Conservation (phyloP, 176 grass and related monocot species). For the Oryza glumipatula region DNA sequence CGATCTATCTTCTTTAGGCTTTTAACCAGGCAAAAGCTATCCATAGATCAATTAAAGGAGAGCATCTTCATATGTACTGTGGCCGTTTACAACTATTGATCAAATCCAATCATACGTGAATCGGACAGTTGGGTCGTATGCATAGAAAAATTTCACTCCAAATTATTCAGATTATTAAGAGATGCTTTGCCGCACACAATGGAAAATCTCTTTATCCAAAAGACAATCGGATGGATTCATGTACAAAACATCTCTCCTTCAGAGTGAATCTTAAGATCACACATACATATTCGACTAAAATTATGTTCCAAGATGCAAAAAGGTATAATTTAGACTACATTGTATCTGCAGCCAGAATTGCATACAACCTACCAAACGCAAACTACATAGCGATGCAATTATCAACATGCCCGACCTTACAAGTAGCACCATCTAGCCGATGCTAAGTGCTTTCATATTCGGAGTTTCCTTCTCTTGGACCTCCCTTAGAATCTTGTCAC, state of each 20-base stretch:
- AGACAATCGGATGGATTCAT: conserved; percentile 29
- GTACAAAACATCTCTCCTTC: conserved; percentile 30
- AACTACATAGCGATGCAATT: conserved; percentile 25
- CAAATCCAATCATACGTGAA: too few species aligned
- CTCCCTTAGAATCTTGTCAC: conserved; percentile 55
- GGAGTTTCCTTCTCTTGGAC: conserved; percentile 49
- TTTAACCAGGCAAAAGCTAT: background rate
- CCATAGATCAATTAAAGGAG: too few species aligned
- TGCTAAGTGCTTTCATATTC: conserved; percentile 40
- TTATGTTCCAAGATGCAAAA: conserved; percentile 29
- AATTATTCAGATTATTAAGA: background rate
- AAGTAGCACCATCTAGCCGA: conserved; percentile 25
- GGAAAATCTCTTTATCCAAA: conserved; percentile 12
- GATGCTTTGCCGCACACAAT: background rate
- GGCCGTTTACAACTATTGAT: too few species aligned
- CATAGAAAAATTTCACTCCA: background rate
- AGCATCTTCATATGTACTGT: too few species aligned
- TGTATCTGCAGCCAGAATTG: conserved; percentile 26
- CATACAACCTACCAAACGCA: conserved; percentile 37
- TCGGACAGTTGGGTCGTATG: too few species aligned
- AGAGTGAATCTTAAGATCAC: conserved; percentile 15
- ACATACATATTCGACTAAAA: conserved; percentile 24
- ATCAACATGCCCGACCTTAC: conserved; percentile 33
- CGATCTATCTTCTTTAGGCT: background rate
- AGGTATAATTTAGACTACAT: background rate